Conservation (phyloP, 176 grass and related monocot species). For the Oropetium thomaeum region DNA sequence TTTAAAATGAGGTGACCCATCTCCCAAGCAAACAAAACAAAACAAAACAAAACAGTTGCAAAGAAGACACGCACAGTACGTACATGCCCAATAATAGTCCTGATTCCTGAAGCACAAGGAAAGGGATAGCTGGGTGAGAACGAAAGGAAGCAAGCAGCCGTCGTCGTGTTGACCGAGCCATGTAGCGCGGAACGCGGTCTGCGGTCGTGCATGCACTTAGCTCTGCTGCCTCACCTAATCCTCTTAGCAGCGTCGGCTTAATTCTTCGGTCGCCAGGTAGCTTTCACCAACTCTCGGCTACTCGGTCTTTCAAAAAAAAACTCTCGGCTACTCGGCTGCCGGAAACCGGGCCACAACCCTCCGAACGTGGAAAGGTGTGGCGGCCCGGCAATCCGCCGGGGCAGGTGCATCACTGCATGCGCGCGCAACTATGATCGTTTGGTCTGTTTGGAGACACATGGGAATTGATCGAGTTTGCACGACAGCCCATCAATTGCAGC, state of each 20-base stretch:
- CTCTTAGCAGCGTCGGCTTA: not conserved
- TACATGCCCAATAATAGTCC: not conserved
- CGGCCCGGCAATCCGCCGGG: not conserved
- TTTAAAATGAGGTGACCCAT: not conserved
- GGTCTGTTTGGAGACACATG: not conserved
- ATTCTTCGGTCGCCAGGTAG: not conserved
- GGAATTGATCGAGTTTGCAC: not conserved
- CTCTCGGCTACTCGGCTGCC: conserved; percentile 5
- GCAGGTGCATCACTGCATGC: not conserved
- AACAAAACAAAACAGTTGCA: not conserved
- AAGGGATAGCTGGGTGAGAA: conserved; percentile 17
- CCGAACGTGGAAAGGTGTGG: conserved; percentile 17
- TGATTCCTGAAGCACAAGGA: conserved; percentile 8
- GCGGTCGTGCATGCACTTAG: not conserved
- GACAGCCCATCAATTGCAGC: not conserved
- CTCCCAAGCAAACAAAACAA: not conserved
- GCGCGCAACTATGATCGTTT: not conserved
- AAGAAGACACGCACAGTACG: not conserved
- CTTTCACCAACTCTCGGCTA: conserved; percentile 31
- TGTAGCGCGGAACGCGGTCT: not conserved
- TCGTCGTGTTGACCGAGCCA: conserved; percentile 9
- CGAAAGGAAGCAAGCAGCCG: conserved; percentile 40
- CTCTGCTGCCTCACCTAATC: conserved; percentile 32
- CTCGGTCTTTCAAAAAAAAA: too few relatives aligned
- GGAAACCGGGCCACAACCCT: conserved; percentile 16